Base-by-base conservation (phyloP, 495 filamentous ascomycete species). In the Penicillium canescens region DNA sequence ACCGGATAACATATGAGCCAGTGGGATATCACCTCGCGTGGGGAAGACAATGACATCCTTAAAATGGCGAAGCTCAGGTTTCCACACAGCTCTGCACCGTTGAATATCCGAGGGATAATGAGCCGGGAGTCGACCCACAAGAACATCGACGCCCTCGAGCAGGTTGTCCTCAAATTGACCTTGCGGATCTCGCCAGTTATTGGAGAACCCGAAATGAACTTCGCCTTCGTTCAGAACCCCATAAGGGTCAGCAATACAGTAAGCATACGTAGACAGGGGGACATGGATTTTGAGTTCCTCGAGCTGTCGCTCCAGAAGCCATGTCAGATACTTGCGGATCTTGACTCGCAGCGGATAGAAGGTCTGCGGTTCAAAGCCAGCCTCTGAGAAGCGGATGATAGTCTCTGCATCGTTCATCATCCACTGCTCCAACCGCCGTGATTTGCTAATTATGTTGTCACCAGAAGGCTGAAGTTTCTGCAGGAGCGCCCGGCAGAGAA, bases 11-110 rank as follows among this genome's bases (percentile, higher is more conserved):
- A 90, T 89, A 31, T 85, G 81, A 0, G 92, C 94, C 1, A 96
- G 78, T 0, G 91, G 82, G 18, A 78, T 78, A 10, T 80, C 45
- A 0, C 94, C 92, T 58, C 81, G 82, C 0, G 79, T 78, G 0
- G 94, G 78, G 60, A 98, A 97, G 2, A 97, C 82, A 52, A 96
- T 87, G 6, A 97, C 88, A 64, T 97, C 90, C 54, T 87, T 85
- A 16, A 96, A 78, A n/a, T 85, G 79, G 4, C 83, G 78, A 0
- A 98, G 78, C 54, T 91, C 86, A 0, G 73, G 70, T 39, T 80
- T 86, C 78, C 72, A 89, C 1, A 86, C 78, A 0, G 83, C 81
- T 69, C 42, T 86, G 78, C 67, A 83, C 81, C 69, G 68, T 60
- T 96, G 92, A 2, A 98, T 86, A 65, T 98, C 92, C 12, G 89